Evolutionary conservation across 352 stramenopile genomes (phyloP), one percentile per base, ranked within the genome.

Genomic region (Peronospora destructor): DNA sequence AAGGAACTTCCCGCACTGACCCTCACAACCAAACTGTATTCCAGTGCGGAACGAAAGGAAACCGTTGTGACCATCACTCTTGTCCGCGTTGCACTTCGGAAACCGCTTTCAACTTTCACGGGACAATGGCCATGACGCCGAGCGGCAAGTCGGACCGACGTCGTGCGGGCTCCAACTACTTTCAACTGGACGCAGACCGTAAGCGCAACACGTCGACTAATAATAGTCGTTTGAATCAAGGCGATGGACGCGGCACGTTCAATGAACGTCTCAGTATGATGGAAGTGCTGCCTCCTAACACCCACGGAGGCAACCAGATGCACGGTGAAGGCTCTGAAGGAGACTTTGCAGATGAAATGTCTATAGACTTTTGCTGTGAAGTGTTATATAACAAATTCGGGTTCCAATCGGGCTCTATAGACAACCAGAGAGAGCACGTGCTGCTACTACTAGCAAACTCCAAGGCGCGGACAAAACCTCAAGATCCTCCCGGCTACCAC

Each of bases 151-250:
- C 57, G 49, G 76, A 87, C 46, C 74, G 77, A 8, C 68, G 74
- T 7, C 80, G 80, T 52, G 80, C 80, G n/a, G 71, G 73, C 53
- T 88, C 76, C 64, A 91, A 91, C 73, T 91, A 91, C 66, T 91
- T 91, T 47, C 61, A 86, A 54, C 67, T 91, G 28, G 74, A 87
- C 32, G 70, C 76, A 10, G 77, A 91, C 59, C 71, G 73, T 52
- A 85, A 86, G 68, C 75, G 80, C 59, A 84, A 83, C 61, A 64
- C 61, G 59, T 79, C 62, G 62, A 52, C 59, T 39, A 69, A 74
- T 47, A 50, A 48, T 13, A 69, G 58, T 48, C 52, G 68, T 17
- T 42, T 70, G 41, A 73, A 71, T 51, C 53, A 56, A 23, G 49
- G 38, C 14, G 71, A 84, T 38, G 52, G 49, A n/a, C 63, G 71